Percentiles rank a stretch among this genome's conserved stretches.
These are phyloP conservation scores for Trichoderma guizhouense DNA, from an alignment of 2,329 filamentous ascomycete genomes.

Conservation along the genomic window DNA sequence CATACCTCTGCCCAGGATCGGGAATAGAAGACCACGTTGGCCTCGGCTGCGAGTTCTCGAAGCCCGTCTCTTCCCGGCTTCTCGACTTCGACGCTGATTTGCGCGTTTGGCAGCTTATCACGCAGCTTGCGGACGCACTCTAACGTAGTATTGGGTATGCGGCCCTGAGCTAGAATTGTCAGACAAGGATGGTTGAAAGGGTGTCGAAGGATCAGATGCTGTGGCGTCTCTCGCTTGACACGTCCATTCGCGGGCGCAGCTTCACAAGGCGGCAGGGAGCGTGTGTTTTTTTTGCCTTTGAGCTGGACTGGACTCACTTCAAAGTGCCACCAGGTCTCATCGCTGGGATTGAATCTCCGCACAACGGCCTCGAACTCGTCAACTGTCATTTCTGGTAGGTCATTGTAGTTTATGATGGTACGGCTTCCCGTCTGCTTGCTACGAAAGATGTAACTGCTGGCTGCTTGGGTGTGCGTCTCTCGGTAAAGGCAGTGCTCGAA, in stretches of 20 bases:
- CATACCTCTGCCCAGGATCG: conserved; percentile 65
- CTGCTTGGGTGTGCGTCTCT: conserved; percentile 50
- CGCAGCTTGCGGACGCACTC: conserved; percentile 58
- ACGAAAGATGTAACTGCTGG: conserved; percentile 67
- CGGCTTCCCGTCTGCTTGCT: conserved; percentile 57
- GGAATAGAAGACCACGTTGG: conserved; percentile 73
- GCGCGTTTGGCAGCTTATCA: conserved; percentile 39
- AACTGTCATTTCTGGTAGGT: conserved; percentile 63
- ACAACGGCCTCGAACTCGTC: conserved; percentile 54
- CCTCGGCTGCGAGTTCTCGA: conserved; percentile 55
- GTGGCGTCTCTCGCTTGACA: conserved; percentile 2
- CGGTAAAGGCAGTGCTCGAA: conserved; percentile 60
- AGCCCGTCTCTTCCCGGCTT: conserved; percentile 63
- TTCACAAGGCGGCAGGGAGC: not conserved
- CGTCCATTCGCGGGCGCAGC: not conserved
- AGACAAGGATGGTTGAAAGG: conserved; percentile 2
- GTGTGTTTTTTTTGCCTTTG: not conserved
- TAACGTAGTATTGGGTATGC: conserved; percentile 59
- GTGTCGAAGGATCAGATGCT: not conserved
- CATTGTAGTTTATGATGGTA: conserved; percentile 69
- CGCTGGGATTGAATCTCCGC: conserved; percentile 34
- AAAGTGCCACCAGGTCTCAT: conserved; percentile 65
- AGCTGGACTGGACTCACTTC: conserved; percentile 47
- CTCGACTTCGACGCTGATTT: conserved; percentile 69
- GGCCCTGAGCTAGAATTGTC: conserved; percentile 45